A percentile compares a stretch with the other conserved stretches of the same genome.
phyloP scores from a whole-genome alignment of 2,329 filamentous ascomycete species.

The Cladosporium halotolerans region DNA sequence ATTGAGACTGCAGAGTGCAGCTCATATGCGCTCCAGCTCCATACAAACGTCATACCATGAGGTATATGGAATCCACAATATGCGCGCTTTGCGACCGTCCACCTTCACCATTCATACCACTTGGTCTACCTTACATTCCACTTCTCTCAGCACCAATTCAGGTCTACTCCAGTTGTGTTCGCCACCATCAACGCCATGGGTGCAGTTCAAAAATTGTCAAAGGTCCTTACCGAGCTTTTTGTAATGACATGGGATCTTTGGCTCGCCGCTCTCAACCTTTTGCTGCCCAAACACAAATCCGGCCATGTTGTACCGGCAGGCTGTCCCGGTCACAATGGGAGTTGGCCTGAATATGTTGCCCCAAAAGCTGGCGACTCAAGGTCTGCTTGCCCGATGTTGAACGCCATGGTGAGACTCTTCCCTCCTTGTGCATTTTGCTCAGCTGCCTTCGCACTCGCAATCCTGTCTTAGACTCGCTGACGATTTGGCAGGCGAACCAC shows the following conservation, averaged over 20 bases:
- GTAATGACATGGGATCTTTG: conserved; percentile 36
- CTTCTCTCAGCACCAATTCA: too few relatives aligned
- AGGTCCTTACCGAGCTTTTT: conserved; percentile 30
- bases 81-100: too few relatives aligned
- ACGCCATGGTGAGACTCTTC: conserved; percentile 21
- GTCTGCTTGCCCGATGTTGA: conserved; percentile 25
- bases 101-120: too few relatives aligned
- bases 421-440: neutral
- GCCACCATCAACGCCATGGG: neutral
- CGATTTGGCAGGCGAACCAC: conserved; percentile 17
- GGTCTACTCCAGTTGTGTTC: too few relatives aligned
- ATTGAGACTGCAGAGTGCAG: too few relatives aligned
- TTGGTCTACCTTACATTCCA: too few relatives aligned
- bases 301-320: conserved; percentile 33
- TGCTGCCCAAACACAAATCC: conserved; percentile 32
- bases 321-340: conserved; percentile 30
- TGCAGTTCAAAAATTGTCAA: neutral
- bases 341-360: conserved; percentile 34
- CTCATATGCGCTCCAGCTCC: too few relatives aligned
- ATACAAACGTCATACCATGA: too few relatives aligned
- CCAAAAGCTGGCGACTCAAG: conserved; percentile 32
- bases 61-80: too few relatives aligned
- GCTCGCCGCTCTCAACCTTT: conserved; percentile 33
- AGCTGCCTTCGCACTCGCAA: neutral
- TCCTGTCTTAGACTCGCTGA: neutral